Evolutionary conservation across 257 asterid species (phyloP).

Genomic region (Euphrasia confusa): DNA sequence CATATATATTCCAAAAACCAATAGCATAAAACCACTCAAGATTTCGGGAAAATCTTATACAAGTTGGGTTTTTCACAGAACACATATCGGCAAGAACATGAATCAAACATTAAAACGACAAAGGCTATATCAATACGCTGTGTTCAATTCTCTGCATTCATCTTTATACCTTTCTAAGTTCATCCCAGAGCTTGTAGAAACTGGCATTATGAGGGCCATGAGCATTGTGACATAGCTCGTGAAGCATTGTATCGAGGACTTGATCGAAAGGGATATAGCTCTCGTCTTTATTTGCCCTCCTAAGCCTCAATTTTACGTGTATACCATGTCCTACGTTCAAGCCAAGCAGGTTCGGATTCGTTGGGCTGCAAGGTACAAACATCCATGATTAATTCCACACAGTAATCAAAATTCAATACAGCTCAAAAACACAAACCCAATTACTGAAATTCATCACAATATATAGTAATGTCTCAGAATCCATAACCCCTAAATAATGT

Average conservation of each 20-base stretch:
- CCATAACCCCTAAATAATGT: too few species aligned
- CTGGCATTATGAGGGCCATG: slow-evolving; percentile 85
- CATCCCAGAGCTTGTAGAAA: slow-evolving; percentile 96
- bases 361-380: slow-evolving; percentile 50
- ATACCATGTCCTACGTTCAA: slow-evolving; percentile 77
- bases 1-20: neutral
- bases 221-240: slow-evolving; percentile 84
- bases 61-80: neutral
- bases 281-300: slow-evolving; percentile 64
- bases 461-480: too few species aligned
- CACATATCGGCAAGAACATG: slow-evolving; percentile 2
- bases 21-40: neutral
- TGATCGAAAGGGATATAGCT: slow-evolving; percentile 64
- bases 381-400: slow-evolving; percentile 5
- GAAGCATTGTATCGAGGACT: slow-evolving; percentile 94
- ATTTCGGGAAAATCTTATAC: neutral
- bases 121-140: neutral
- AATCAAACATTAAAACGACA: slow-evolving; percentile 12
- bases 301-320: slow-evolving; percentile 76
- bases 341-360: slow-evolving; percentile 53
- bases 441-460: neutral
- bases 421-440: neutral
- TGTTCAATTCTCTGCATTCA: too few species aligned
- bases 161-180: slow-evolving; percentile 63
- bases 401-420: slow-evolving; percentile 1